A percentile compares a stretch with the other conserved stretches of the same genome.
Conservation (phyloP, 1,284 basidiomycete species). For the Cystobasidium pallidum region DNA sequence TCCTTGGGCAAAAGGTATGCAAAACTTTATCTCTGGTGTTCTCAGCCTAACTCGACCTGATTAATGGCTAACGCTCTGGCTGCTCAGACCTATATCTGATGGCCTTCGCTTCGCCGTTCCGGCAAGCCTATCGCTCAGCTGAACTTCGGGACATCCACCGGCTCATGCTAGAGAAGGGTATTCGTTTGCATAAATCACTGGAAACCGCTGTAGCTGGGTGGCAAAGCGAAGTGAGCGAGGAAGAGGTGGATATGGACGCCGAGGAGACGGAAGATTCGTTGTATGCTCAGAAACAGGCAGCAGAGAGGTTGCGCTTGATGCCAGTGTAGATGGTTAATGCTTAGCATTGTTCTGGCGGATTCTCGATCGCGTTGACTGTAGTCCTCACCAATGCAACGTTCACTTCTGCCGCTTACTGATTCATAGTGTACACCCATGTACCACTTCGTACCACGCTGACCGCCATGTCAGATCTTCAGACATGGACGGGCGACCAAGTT, state of each 20-base stretch:
- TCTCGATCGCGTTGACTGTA: neutral
- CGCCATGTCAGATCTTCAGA: constrained; percentile 44
- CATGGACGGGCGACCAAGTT: constrained; percentile 50
- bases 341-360: neutral
- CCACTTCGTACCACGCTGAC: neutral
- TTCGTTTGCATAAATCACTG: constrained; percentile 70
- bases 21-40: neutral
- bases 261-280: constrained; percentile 56
- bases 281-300: constrained; percentile 56
- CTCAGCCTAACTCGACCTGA: neutral
- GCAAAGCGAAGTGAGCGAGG: constrained; percentile 56
- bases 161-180: constrained; percentile 77
- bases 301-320: constrained; percentile 37
- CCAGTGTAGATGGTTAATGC: constrained; percentile 15
- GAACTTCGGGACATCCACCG: constrained; percentile 74
- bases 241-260: constrained; percentile 52
- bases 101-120: constrained; percentile 72
- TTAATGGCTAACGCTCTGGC: neutral
- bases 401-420: neutral
- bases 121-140: constrained; percentile 66
- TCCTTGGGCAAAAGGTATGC: constrained; percentile 73
- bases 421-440: constrained; percentile 6
- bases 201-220: constrained; percentile 66
- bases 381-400: neutral
- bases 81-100: constrained; percentile 77